Evolutionary conservation across 2,329 filamentous ascomycete species (phyloP).

Genomic region (Exserohilum rostratum): DNA sequence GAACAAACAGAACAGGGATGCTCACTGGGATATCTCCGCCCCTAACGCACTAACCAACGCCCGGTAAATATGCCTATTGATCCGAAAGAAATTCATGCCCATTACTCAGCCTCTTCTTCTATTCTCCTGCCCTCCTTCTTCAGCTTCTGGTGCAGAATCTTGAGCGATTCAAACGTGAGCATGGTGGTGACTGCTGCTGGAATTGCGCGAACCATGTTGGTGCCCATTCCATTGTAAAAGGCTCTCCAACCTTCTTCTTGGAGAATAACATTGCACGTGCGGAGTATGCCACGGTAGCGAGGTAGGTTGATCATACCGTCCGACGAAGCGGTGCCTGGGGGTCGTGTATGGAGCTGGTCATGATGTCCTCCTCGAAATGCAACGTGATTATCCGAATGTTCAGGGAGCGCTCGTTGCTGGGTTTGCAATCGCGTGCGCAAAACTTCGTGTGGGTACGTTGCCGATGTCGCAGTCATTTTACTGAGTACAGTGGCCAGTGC

Average conservation of each 20-base stretch:
- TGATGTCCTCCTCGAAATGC: constrained; percentile 51
- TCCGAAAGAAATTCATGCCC: not conserved
- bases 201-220: constrained; percentile 94
- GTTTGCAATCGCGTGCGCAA: constrained; percentile 93
- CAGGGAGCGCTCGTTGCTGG: constrained; percentile 72
- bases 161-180: constrained; percentile 88
- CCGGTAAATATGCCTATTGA: constrained; percentile 15
- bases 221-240: constrained; percentile 96
- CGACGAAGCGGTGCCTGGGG: constrained; percentile 56
- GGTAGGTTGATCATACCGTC: constrained; percentile 62
- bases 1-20: constrained; percentile 24
- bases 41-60: constrained; percentile 25
- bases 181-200: constrained; percentile 97
- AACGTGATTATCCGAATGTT: constrained; percentile 56
- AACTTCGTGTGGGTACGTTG: constrained; percentile 97
- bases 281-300: constrained; percentile 77
- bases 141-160: constrained; percentile 57
- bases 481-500: constrained; percentile 88
- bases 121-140: constrained; percentile 58
- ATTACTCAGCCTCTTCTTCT: constrained; percentile 19
- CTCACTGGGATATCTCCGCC: constrained; percentile 26
- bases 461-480: constrained; percentile 91
- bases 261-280: constrained; percentile 83
- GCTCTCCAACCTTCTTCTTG: constrained; percentile 93
- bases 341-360: constrained; percentile 52